phyloP scores from a whole-genome alignment of 2,329 filamentous ascomycete genomes.

The Colletotrichum theobromicola region DNA sequence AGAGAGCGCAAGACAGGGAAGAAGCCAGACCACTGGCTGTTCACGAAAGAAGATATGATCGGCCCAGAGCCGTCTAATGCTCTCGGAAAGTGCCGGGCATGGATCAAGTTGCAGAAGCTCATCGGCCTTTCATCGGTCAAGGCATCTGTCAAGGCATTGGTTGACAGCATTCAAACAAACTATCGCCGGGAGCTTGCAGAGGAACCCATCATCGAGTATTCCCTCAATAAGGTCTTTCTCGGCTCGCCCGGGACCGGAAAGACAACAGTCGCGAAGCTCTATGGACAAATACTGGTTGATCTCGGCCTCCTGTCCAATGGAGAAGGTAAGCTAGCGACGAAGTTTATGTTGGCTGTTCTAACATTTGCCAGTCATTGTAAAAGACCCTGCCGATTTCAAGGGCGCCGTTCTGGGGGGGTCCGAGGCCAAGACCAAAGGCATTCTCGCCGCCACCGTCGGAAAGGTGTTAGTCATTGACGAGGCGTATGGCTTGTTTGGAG shows the following conservation, averaged over 20 bases:
- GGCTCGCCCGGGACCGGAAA: constrained; percentile 79
- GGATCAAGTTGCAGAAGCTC: constrained; percentile 61
- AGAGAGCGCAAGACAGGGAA: constrained; percentile 44
- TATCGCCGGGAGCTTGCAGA: constrained; percentile 70
- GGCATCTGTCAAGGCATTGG: constrained; percentile 57
- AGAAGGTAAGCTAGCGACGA: constrained; percentile 52
- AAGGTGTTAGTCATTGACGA: constrained; percentile 85
- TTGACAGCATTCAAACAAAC: constrained; percentile 68
- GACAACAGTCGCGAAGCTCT: constrained; percentile 76
- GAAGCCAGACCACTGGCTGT: constrained; percentile 59
- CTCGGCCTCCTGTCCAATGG: constrained; percentile 71
- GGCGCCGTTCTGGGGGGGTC: constrained; percentile 68
- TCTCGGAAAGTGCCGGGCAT: constrained; percentile 57
- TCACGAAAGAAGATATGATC: constrained; percentile 73
- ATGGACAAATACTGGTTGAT: constrained; percentile 71
- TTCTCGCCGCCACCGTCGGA: constrained; percentile 68
- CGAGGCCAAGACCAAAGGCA: constrained; percentile 74
- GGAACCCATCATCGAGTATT: constrained; percentile 61
- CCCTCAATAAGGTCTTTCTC: constrained; percentile 72
- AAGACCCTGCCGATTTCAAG: constrained; percentile 77
- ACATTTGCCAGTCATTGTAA: constrained; percentile 60
- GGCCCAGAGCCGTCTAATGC: constrained; percentile 68
- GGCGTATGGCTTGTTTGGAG: constrained; percentile 69
- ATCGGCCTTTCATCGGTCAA: constrained; percentile 70
- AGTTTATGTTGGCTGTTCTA: not conserved